Base-by-base conservation (phyloP, 495 filamentous ascomycete genomes). In the Penicillium fimorum region DNA sequence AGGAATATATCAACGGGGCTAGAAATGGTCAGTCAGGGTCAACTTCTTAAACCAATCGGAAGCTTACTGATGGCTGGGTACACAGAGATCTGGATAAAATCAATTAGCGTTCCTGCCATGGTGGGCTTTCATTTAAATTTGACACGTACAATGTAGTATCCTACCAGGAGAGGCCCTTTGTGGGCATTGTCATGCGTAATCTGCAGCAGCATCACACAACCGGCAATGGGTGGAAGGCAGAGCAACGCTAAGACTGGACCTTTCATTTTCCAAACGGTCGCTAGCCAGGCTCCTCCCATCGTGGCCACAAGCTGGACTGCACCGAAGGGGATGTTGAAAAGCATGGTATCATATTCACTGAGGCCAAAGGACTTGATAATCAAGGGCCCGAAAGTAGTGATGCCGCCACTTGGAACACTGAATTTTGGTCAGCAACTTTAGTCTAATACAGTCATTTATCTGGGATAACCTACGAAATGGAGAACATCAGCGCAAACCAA, bases 271-370 rank as follows among this genome's bases (percentile, higher is more conserved):
- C 76, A 70, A 20, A 66, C 56, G 0, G 80, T 82, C 1, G 84
- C 82, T 1, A 84, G 55, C 61, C 75, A 82, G 18, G 80, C 82
- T 6, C 80, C 80, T 8, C 81, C 81, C 51, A 86, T 71, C 0
- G 80, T 85, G 2, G 81, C 79, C 35, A 85, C 66, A 7, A 85
- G 69, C 53, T 85, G 82, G 3, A 86, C 79, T 11, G 80, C 81
- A 18, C 84, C 84, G 41, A 84, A 85, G 0, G 84, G 84, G 55
- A 87, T 84, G 63, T 84, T 86, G 70, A 87, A 84, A 10, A 86
- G 74, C 42, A 86, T 84, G 0, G 84, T 84, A 25, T 79, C 74
- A 55, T 86, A 84, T 29, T 76, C 70, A 53, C 77, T 73, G 62
- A 80, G 86, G 6, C 84, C 84, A 60, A 87, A 87, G 9, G 78